Base-by-base conservation (phyloP, 768 basidiomycete genomes). In the Kwoniella shandongensis region DNA sequence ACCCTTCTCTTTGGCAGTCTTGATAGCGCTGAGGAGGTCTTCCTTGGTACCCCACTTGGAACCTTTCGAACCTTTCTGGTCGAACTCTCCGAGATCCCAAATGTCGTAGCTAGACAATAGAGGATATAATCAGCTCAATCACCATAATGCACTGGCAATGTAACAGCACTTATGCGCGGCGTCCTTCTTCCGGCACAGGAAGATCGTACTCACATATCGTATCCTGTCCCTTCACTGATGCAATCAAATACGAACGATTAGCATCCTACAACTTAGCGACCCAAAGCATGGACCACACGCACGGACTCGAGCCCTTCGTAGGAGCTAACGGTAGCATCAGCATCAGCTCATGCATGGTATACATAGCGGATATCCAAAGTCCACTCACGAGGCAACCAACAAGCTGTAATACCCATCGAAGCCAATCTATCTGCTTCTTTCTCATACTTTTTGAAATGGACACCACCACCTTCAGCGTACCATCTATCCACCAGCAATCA, bases 21-120 rank as follows among this genome's bases (percentile, higher is more conserved):
- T 78, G 67, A 87, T 87, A 22, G 89, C 88, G 11, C 78, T 67
- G 1, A 91, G 69, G 25, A 92, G 82, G 58, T 94, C 87, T 26
- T 88, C 84, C 63, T 85, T 87, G 12, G 87, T 86, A 22, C 92
- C 92, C 91, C 91, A 97, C 57, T 90, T 82, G 1, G 92, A 94
- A 15, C 79, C 74, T 29, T 49, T 54, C 18, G 41, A 55, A 4
- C 78, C 78, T 54, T 79, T 78, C 41, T 71, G 68, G 47, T 78
- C 77, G 36, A 79, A 78, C 61, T 79, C 78, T 46, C 78, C 78
- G 15, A 78, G 62, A 59, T 78, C 77, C 62, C 65, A 77, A 39
- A 76, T 59, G 59, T 73, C 73, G 60, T 76, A 66, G 54, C 60
- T 64, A 30, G 10, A 36, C 15, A 52, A 20, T 2, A n/a, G 42